Evolutionary conservation across 83 land plant species (phyloP).

Genomic region (Picea abies): DNA sequence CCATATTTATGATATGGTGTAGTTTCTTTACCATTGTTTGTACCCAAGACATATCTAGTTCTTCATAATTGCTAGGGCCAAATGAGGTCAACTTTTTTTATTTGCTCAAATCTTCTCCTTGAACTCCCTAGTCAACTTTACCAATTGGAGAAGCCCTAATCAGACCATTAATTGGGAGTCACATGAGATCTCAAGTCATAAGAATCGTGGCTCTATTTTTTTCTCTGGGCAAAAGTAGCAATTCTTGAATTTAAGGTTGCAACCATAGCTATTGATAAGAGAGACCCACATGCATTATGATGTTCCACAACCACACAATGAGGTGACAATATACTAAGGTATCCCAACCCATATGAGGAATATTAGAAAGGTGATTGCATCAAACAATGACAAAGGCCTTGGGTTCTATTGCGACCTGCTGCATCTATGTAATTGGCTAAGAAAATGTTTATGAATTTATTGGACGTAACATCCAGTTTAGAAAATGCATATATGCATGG

Average conservation of each 20-base stretch:
- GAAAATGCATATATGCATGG: constrained; percentile 41
- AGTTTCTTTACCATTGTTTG: too few relatives aligned
- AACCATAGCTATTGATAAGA: constrained; percentile 37
- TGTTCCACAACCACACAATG: constrained; percentile 34
- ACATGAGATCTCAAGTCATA: constrained; percentile 20
- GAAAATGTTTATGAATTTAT: constrained; percentile 47
- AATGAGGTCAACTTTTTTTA: too few relatives aligned
- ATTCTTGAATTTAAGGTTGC: not conserved
- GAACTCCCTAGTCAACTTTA: constrained; percentile 62
- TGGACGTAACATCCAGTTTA: constrained; percentile 48
- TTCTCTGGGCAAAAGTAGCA: constrained; percentile 39
- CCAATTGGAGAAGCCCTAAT: constrained; percentile 71
- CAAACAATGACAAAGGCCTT: constrained; percentile 30
- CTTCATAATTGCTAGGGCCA: too few relatives aligned
- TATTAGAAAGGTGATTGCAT: constrained; percentile 48
- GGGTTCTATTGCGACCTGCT: constrained; percentile 20
- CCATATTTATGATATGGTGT: not conserved
- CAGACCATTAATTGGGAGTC: constrained; percentile 29
- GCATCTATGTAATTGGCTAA: constrained; percentile 10
- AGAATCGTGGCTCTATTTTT: constrained; percentile 54
- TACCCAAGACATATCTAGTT: too few relatives aligned
- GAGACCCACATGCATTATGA: constrained; percentile 31
- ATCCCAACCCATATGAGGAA: constrained; percentile 10
- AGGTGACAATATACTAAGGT: constrained; percentile 35
- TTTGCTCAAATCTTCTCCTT: too few relatives aligned